Percentiles rank a stretch among this genome's conserved stretches.
Conservation (phyloP, 192 early-diverging fungal genomes). For the Linnemannia schmuckeri region DNA sequence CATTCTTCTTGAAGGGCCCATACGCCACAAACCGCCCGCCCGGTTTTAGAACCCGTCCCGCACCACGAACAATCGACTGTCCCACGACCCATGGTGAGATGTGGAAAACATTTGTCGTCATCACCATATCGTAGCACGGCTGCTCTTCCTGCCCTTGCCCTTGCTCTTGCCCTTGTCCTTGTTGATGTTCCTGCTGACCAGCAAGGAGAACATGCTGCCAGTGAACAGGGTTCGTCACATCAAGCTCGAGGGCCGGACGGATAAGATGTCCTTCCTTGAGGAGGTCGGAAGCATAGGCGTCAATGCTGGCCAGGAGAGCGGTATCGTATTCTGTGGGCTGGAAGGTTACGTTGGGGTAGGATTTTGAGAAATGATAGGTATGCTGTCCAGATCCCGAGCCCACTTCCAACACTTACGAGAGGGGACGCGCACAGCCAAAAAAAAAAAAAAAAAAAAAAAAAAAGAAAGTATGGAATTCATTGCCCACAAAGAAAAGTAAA, state of each 20-base stretch:
- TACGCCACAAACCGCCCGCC: conserved; percentile 24
- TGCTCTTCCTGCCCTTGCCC: not conserved
- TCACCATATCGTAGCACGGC: conserved; percentile 25
- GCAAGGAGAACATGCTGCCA: conserved; percentile 18
- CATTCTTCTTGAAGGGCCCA: conserved; percentile 34
- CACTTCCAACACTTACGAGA: conserved; percentile 38
- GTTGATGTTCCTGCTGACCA: not conserved
- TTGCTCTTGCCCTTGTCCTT: not conserved
- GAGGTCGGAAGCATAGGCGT: conserved; percentile 34
- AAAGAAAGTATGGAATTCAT: not conserved
- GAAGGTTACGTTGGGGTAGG: conserved; percentile 28
- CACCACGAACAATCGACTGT: conserved; percentile 32
- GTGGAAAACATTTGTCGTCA: conserved; percentile 50
- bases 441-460: not conserved
- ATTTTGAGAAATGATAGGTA: conserved; percentile 30
- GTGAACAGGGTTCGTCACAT: conserved; percentile 40
- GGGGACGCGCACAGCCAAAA: not conserved
- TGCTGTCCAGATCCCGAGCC: conserved; percentile 54
- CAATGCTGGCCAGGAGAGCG: conserved; percentile 30
- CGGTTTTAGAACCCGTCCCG: conserved; percentile 20
- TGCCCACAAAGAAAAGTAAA: not conserved
- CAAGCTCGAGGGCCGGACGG: conserved; percentile 30
- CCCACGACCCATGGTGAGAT: conserved; percentile 53
- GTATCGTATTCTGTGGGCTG: conserved; percentile 47
- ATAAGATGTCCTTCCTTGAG: conserved; percentile 32